Percentiles rank a stretch among this genome's conserved stretches.
These are phyloP conservation scores for Quercus rubra DNA, from an alignment of 306 rosid species.

Conservation along the genomic window DNA sequence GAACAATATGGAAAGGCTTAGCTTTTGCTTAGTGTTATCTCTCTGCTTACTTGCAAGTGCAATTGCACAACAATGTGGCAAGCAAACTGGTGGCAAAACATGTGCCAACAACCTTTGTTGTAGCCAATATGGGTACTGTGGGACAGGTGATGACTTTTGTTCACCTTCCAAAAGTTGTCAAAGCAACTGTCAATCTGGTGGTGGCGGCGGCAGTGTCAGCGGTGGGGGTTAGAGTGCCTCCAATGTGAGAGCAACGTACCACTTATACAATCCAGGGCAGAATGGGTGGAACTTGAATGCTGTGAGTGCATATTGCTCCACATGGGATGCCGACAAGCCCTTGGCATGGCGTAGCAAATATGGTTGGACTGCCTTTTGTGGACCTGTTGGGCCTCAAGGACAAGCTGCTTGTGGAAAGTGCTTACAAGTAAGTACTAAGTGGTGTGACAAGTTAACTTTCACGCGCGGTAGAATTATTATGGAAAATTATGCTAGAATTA, in stretches of 20 bases:
- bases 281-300: slow-evolving; percentile 54
- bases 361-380: slow-evolving; percentile 81
- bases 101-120: slow-evolving; percentile 50
- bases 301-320: slow-evolving; percentile 61
- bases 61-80: slow-evolving; percentile 43
- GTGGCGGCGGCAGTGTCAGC: neutral
- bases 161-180: slow-evolving; percentile 34
- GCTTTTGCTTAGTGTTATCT: neutral
- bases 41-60: slow-evolving; percentile 7
- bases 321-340: slow-evolving; percentile 70
- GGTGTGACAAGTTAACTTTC: no score
- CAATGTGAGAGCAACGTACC: slow-evolving; percentile 66
- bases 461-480: no score
- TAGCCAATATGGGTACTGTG: slow-evolving; percentile 62
- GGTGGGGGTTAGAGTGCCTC: slow-evolving; percentile 10
- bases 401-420: slow-evolving; percentile 62
- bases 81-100: slow-evolving; percentile 34
- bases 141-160: slow-evolving; percentile 43
- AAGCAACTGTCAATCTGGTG: slow-evolving; percentile 36
- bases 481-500: no score
- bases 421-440: slow-evolving; percentile 35
- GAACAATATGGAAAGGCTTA: slow-evolving; percentile 15
- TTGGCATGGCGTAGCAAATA: slow-evolving; percentile 70
- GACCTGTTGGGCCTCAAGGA: slow-evolving; percentile 56
- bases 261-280: slow-evolving; percentile 55